phyloP scores from a whole-genome alignment of 2,329 filamentous ascomycete genomes.

The Parastagonospora nodorum region DNA sequence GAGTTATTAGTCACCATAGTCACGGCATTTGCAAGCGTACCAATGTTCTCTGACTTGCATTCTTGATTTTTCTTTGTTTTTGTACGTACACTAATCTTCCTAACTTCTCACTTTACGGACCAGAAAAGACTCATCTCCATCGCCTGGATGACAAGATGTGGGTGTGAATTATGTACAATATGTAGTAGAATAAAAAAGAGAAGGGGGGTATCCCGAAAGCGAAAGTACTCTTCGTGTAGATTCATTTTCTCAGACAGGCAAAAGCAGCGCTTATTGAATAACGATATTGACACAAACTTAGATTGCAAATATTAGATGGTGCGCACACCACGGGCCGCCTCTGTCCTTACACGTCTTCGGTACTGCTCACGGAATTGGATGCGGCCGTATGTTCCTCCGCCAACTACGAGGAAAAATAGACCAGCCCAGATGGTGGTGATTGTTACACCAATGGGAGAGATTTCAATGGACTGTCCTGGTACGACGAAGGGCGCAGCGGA shows the following conservation, averaged over 20 bases:
- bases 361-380: constrained; percentile 70
- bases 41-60: background rate
- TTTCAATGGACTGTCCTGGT: constrained; percentile 69
- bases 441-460: constrained; percentile 72
- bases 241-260: constrained; percentile 1
- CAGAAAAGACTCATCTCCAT: constrained; percentile 5
- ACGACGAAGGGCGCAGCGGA: constrained; percentile 64
- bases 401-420: constrained; percentile 59
- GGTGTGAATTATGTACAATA: constrained; percentile 19
- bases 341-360: constrained; percentile 56
- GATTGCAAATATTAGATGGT: constrained; percentile 35
- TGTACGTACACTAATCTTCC: background rate
- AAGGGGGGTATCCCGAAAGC: constrained; percentile 14
- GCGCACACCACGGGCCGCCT: constrained; percentile 35
- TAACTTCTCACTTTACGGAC: background rate
- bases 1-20: too few species aligned
- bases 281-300: too few species aligned
- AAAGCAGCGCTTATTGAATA: background rate
- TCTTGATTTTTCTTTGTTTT: background rate
- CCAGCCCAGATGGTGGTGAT: constrained; percentile 67
- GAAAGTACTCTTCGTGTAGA: constrained; percentile 21
- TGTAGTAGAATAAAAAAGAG: constrained; percentile 12
- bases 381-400: constrained; percentile 68
- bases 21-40: too few species aligned
- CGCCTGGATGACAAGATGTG: constrained; percentile 13